A percentile compares a stretch with the other conserved stretches of the same genome.
These are phyloP conservation scores for Pestalotiopsis sp. DNA, from an alignment of 2,329 filamentous ascomycete species.

Conservation along the genomic window DNA sequence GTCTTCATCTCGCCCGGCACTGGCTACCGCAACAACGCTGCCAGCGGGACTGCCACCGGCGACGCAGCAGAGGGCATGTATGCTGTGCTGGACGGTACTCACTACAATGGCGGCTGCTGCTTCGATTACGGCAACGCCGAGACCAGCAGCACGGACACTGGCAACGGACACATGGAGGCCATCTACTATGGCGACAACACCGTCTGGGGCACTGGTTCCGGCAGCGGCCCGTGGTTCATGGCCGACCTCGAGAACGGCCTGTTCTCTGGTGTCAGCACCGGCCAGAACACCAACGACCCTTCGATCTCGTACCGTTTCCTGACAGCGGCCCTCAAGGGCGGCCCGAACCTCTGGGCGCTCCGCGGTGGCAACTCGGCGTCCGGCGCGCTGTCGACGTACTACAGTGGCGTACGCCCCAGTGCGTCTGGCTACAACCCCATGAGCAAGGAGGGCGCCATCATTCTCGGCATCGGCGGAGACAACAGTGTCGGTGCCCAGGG, in stretches of 20 bases:
- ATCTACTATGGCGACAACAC: slow-evolving; percentile 65
- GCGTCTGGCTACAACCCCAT: slow-evolving; percentile 61
- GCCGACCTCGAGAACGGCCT: slow-evolving; percentile 70
- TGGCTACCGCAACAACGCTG: slow-evolving; percentile 63
- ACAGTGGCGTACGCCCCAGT: slow-evolving; percentile 56
- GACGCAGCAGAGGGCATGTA: slow-evolving; percentile 64
- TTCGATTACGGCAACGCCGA: slow-evolving; percentile 64
- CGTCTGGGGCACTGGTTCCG: slow-evolving; percentile 58
- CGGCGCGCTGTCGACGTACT: slow-evolving; percentile 60
- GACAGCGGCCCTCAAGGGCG: slow-evolving; percentile 60
- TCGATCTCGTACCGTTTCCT: slow-evolving; percentile 58
- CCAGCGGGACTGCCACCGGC: slow-evolving; percentile 54
- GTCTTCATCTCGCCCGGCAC: slow-evolving; percentile 64
- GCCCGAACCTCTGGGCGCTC: slow-evolving; percentile 59
- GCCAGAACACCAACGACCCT: slow-evolving; percentile 54
- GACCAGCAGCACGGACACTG: slow-evolving; percentile 53
- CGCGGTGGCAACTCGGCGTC: slow-evolving; percentile 60
- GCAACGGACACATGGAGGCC: slow-evolving; percentile 70
- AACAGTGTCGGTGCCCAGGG: slow-evolving; percentile 63
- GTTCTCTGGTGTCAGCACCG: slow-evolving; percentile 55
- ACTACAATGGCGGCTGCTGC: slow-evolving; percentile 60
- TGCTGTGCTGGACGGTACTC: slow-evolving; percentile 61
- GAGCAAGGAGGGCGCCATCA: slow-evolving; percentile 66
- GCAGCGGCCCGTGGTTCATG: slow-evolving; percentile 69
- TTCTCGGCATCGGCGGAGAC: slow-evolving; percentile 73